Base-by-base conservation (phyloP, 768 basidiomycete species). In the Thelephora aurantiotincta region DNA sequence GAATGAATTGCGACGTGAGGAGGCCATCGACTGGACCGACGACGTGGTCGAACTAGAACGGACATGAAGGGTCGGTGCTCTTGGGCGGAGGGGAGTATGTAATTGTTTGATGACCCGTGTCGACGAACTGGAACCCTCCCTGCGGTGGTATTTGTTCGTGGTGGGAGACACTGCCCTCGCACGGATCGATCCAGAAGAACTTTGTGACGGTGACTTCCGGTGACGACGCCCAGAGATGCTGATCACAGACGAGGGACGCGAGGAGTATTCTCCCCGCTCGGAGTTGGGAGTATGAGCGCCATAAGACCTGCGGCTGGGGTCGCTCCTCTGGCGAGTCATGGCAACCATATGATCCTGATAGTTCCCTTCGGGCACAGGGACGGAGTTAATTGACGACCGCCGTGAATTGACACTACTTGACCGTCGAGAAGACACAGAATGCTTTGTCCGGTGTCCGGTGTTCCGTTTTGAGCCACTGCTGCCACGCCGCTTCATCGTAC, bases 391-490 rank as follows among this genome's bases (percentile, higher is more conserved):
- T 7, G 78, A 80, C 0, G 78, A 81, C 35, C 90, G 69, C 33
- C 83, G 70, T 5, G 92, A 96, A 58, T 91, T 92, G 52, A 92
- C 84, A 49, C 88, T 91, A 59, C 88, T 92, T 12, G 90, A 93
- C 22, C 92, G 78, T 43, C 85, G 75, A 19, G 91, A 93, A 0
- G 85, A 86, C 37, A 80, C 65, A 0, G 84, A 83, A 0, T 87
- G 74, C 45, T 82, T 80, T 13, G 70, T 65, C 48, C 81, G 73
- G 50, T 80, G 73, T 14, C 71, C 71, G 9, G 54, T 51, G 50
- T 61, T 61, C 43, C 57, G 54, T 20, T 49, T 44, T 13, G 51
- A 35, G 9, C 56, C 55, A 20, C 58, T 57, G 7, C 61, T 64
- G 30, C 66, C 69, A 52, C 75, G 66, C 43, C 75, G 71, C 59